phyloP scores from a whole-genome alignment of 495 filamentous ascomycete species.

The Xylaria cubensis region DNA sequence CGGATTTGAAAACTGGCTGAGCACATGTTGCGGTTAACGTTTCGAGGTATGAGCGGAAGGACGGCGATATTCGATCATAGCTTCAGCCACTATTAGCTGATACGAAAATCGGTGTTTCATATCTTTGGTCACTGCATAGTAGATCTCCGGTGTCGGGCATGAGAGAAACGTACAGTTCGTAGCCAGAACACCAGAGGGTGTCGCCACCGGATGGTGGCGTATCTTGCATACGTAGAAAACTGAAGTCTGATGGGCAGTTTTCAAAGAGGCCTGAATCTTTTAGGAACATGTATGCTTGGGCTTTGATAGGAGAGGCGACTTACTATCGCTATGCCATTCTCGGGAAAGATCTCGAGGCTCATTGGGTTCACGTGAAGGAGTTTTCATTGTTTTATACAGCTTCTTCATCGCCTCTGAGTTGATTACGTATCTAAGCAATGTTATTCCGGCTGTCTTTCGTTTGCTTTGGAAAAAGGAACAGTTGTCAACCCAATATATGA shows the following conservation, averaged over 20 bases:
- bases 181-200: constrained; percentile 55
- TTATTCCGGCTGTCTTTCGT: neutral
- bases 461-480: neutral
- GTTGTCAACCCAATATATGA: neutral
- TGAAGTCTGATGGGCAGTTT: constrained; percentile 50
- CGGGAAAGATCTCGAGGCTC: constrained; percentile 48
- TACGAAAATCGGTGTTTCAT: constrained; percentile 9
- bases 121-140: constrained; percentile 16
- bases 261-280: constrained; percentile 40
- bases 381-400: constrained; percentile 52
- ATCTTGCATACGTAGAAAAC: constrained; percentile 49
- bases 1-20: constrained; percentile 49
- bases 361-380: constrained; percentile 31
- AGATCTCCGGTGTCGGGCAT: neutral
- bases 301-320: neutral
- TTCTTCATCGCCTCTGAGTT: constrained; percentile 54
- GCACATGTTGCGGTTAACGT: constrained; percentile 50
- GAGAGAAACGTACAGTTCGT: constrained; percentile 44
- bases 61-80: constrained; percentile 47
- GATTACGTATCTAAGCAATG: constrained; percentile 48
- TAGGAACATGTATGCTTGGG: neutral
- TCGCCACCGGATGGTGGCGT: constrained; percentile 51
- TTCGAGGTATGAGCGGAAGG: constrained; percentile 47
- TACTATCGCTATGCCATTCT: constrained; percentile 56
- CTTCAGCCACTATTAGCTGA: neutral